Conservation (phyloP, 345 rosid species). For the Triadica sebifera region DNA sequence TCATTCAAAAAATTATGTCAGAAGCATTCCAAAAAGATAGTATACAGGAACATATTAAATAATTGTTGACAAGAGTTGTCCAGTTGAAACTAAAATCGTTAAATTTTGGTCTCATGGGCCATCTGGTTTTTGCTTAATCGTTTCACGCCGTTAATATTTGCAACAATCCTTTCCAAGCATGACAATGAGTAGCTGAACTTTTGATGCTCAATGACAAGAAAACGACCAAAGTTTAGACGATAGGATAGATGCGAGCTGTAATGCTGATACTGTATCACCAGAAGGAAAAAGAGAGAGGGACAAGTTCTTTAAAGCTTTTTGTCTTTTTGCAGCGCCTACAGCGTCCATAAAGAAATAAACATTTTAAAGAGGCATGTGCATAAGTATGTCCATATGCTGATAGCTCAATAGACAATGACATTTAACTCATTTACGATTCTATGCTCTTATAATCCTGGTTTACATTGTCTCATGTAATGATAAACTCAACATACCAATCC, state of each 20-base stretch:
- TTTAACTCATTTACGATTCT: neutral
- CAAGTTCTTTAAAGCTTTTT: too few species aligned
- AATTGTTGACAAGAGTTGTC: too few species aligned
- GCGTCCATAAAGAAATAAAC: neutral
- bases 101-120: too few species aligned
- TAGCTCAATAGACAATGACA: neutral
- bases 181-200: neutral
- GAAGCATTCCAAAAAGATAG: neutral
- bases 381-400: neutral
- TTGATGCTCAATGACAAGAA: neutral
- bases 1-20: neutral
- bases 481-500: neutral
- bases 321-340: neutral
- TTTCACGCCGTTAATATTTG: neutral
- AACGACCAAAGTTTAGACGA: too few species aligned
- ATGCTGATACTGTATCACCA: too few species aligned
- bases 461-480: neutral
- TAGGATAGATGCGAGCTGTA: too few species aligned
- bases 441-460: neutral
- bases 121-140: neutral
- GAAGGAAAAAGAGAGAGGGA: too few species aligned
- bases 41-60: neutral
- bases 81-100: too few species aligned
- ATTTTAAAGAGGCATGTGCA: too few species aligned
- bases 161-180: neutral